Conservation (phyloP, 352 stramenopile genomes). For the Elongisporangium anandrum region DNA sequence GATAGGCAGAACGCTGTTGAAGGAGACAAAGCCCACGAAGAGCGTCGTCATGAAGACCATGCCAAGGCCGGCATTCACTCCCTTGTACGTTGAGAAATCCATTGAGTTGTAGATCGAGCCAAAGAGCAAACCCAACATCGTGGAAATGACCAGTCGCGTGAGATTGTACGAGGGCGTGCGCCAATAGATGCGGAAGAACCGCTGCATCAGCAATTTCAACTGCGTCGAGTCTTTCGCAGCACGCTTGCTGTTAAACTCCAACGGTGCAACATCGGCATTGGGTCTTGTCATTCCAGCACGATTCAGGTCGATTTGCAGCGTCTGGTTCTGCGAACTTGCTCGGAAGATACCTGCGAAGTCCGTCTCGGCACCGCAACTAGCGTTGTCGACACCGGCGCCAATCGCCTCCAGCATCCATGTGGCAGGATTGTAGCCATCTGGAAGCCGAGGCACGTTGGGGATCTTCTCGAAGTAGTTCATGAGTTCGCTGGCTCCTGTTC, state of each 20-base stretch:
- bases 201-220: conserved; percentile 31
- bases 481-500: conserved; percentile 3
- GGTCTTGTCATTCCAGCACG: conserved; percentile 10
- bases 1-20: conserved; percentile 45
- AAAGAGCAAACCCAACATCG: conserved; percentile 8
- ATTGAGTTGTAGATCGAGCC: conserved; percentile 12
- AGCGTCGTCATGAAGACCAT: conserved; percentile 67
- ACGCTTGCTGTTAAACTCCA: conserved; percentile 20
- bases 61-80: conserved; percentile 34
- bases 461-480: conserved; percentile 42
- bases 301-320: conserved; percentile 5
- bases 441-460: conserved; percentile 13
- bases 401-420: conserved; percentile 82
- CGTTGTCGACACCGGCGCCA: conserved; percentile 19
- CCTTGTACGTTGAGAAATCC: conserved; percentile 23
- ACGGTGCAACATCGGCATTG: not conserved
- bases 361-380: not conserved
- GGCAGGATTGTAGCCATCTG: conserved; percentile 35
- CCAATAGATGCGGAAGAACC: conserved; percentile 76
- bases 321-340: conserved; percentile 1
- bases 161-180: conserved; percentile 77
- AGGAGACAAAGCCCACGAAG: conserved; percentile 60
- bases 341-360: conserved; percentile 11
- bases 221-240: conserved; percentile 15
- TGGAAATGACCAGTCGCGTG: conserved; percentile 28